Conservation (phyloP, 2,329 filamentous ascomycete species). For the Graphilbum sp. region DNA sequence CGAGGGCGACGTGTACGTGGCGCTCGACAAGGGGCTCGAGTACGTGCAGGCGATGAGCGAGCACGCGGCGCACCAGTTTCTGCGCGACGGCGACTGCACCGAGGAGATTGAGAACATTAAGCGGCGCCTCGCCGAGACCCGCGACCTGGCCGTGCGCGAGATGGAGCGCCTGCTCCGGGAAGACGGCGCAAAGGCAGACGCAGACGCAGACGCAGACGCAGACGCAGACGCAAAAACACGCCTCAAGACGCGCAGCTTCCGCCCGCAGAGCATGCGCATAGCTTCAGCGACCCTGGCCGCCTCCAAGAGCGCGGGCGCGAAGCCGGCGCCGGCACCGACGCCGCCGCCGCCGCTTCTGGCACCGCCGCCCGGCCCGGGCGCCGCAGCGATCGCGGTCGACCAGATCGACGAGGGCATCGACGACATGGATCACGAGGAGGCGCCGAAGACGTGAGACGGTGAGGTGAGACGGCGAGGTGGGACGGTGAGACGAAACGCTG, state of each 20-base stretch:
- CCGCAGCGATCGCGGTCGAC: constrained; percentile 21
- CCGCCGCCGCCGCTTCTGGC: too few relatives aligned
- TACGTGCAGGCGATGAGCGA: constrained; percentile 70
- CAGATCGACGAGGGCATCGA: constrained; percentile 28
- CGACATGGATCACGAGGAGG: constrained; percentile 12
- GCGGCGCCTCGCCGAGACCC: constrained; percentile 45
- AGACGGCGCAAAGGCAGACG: constrained; percentile 34
- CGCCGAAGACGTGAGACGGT: too few relatives aligned
- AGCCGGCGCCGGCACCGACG: too few relatives aligned
- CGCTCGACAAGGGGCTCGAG: constrained; percentile 64
- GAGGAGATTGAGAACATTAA: constrained; percentile 58
- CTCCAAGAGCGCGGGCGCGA: too few relatives aligned
- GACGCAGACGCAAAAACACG: constrained; percentile 21
- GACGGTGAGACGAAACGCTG: too few relatives aligned
- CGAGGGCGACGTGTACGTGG: constrained; percentile 44
- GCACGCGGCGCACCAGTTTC: constrained; percentile 71
- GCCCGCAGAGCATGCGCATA: constrained; percentile 37
- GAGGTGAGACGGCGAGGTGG: not conserved
- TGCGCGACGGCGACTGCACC: constrained; percentile 76
- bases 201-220: constrained; percentile 32
- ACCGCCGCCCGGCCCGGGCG: too few relatives aligned
- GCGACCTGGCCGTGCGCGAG: constrained; percentile 43
- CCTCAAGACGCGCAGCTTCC: constrained; percentile 29
- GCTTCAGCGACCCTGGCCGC: too few relatives aligned
- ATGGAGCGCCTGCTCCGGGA: constrained; percentile 37